Evolutionary conservation across 73 alveolate genomes (phyloP).

Genomic region (Blepharisma japonicum): DNA sequence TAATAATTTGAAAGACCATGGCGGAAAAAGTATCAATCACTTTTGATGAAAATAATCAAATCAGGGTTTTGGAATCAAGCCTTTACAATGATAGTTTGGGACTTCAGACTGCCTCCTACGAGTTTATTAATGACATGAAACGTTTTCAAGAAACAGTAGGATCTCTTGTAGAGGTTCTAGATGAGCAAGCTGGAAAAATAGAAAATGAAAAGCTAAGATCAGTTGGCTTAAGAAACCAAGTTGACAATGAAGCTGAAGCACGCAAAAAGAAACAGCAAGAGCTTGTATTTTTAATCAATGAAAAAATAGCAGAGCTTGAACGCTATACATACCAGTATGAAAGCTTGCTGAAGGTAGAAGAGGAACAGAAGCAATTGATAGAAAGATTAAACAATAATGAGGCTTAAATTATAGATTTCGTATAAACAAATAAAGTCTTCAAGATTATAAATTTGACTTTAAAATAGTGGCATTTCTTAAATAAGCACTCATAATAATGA

Average conservation of each 20-base stretch:
- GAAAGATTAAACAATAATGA: conserved; percentile 86
- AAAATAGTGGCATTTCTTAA: no score
- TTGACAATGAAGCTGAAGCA: conserved; percentile 85
- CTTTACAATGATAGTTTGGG: conserved; percentile 72
- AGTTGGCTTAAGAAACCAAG: conserved; percentile 84
- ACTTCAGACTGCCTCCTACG: conserved; percentile 65
- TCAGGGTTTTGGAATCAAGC: conserved; percentile 84
- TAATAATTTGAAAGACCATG: background rate
- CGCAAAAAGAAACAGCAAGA: conserved; percentile 81
- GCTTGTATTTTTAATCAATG: conserved; percentile 74
- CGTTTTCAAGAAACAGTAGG: conserved; percentile 69
- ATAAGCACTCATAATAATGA: no score
- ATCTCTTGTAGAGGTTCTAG: conserved; percentile 70
- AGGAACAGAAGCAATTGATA: conserved; percentile 71
- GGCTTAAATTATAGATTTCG: conserved; percentile 44
- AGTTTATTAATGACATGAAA: conserved; percentile 66
- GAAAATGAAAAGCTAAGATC: conserved; percentile 86
- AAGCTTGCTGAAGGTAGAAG: conserved; percentile 71
- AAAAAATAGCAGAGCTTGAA: conserved; percentile 80
- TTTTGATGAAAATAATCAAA: conserved; percentile 81
- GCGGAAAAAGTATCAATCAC: conserved; percentile 62
- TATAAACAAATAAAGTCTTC: no score
- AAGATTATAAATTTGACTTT: no score
- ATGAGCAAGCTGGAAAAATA: conserved; percentile 76
- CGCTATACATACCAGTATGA: conserved; percentile 74